These are phyloP conservation scores for Aspergillus baeticus DNA, from an alignment of 495 filamentous ascomycete genomes.

Conservation along the genomic window DNA sequence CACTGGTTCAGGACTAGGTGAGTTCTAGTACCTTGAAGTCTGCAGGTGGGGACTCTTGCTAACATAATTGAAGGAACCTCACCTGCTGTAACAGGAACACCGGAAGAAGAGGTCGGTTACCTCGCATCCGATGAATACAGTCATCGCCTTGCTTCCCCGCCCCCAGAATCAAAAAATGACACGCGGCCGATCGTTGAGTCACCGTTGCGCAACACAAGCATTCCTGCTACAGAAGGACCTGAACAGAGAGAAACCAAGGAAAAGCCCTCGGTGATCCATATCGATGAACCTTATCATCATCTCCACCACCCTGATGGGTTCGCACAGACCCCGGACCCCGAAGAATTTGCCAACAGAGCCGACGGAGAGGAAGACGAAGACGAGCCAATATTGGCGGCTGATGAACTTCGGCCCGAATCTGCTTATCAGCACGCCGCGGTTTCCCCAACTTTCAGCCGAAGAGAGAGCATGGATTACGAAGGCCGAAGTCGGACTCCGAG, in stretches of 20 bases:
- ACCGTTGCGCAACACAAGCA: slow-evolving; percentile 53
- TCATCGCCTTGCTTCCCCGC: slow-evolving; percentile 66
- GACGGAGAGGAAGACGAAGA: slow-evolving; percentile 48
- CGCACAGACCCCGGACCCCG: slow-evolving; percentile 36
- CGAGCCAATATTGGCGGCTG: slow-evolving; percentile 85
- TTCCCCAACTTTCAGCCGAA: slow-evolving; percentile 61
- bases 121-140: slow-evolving; percentile 76
- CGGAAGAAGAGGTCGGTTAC: slow-evolving; percentile 77
- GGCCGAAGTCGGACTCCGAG: slow-evolving; percentile 52
- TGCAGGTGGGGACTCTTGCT: background rate
- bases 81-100: slow-evolving; percentile 56
- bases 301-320: slow-evolving; percentile 63
- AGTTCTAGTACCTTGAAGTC: slow-evolving; percentile 5
- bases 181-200: slow-evolving; percentile 54
- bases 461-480: slow-evolving; percentile 58
- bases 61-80: slow-evolving; percentile 45
- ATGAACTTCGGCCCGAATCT: slow-evolving; percentile 81
- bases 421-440: slow-evolving; percentile 71
- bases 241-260: slow-evolving; percentile 23
- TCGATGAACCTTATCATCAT: slow-evolving; percentile 66
- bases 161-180: slow-evolving; percentile 44
- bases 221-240: slow-evolving; percentile 37
- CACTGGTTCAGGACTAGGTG: slow-evolving; percentile 65
- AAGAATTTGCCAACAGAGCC: slow-evolving; percentile 35
- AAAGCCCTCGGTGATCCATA: slow-evolving; percentile 64